Conservation (phyloP, 768 basidiomycete genomes). For the Naganishia vaughanmartiniae region DNA sequence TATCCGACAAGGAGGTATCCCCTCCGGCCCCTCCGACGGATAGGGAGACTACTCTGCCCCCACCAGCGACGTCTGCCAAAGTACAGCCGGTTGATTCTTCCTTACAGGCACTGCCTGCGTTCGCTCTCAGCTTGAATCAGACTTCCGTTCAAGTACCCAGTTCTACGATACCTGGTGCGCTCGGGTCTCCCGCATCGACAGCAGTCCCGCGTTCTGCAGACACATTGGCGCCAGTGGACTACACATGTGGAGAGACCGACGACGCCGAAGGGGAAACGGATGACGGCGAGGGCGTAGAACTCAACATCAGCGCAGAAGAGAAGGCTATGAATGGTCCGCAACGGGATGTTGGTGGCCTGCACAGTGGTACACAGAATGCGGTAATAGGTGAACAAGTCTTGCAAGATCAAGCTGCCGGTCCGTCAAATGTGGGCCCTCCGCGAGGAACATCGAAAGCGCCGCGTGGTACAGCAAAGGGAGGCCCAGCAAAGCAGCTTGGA, state of each 20-base stretch:
- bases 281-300: background rate
- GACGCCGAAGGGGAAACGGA: constrained; percentile 15
- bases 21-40: background rate
- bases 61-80: background rate
- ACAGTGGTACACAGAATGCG: background rate
- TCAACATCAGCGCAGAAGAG: background rate
- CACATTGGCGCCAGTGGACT: background rate
- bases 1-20: background rate
- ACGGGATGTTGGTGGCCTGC: background rate
- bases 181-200: background rate
- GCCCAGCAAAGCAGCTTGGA: background rate
- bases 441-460: background rate
- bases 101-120: no score
- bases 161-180: background rate
- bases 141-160: background rate
- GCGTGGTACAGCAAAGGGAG: background rate
- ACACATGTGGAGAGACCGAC: constrained; percentile 10
- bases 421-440: background rate
- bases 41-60: background rate
- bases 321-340: constrained; percentile 12
- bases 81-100: background rate
- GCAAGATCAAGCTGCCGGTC: background rate
- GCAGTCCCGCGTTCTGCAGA: background rate
- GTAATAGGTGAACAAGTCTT: background rate
- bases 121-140: background rate